Percentiles rank a stretch among this genome's conserved stretches.
Evolutionary conservation across 2,329 filamentous ascomycete genomes (phyloP).

Genomic region (Hymenoscyphus linearis): DNA sequence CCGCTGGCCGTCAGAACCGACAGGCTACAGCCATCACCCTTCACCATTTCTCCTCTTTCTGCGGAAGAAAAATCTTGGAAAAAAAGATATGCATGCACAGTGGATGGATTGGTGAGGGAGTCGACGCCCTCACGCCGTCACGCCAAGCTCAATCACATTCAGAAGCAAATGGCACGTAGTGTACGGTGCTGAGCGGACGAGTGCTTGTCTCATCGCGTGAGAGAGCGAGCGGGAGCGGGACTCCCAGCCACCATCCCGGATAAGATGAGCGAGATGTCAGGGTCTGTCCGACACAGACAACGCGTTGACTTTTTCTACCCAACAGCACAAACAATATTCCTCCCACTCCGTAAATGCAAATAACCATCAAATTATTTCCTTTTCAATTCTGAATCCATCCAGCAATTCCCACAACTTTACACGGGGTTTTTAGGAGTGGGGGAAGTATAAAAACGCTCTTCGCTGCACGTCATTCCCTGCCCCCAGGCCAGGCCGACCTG

Average conservation of each 20-base stretch:
- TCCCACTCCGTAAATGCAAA: neutral
- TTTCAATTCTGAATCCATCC: neutral
- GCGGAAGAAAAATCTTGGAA: constrained; percentile 3
- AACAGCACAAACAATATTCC: neutral
- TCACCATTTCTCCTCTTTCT: neutral
- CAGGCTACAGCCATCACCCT: neutral
- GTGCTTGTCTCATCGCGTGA: constrained; percentile 1
- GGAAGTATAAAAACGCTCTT: neutral
- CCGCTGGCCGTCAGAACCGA: constrained; percentile 4
- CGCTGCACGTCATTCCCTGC: constrained; percentile 6
- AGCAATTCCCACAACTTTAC: neutral
- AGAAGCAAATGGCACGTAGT: neutral
- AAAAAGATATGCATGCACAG: neutral
- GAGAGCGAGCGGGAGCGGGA: neutral
- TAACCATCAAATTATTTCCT: neutral
- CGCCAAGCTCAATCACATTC: neutral
- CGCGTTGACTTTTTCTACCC: neutral
- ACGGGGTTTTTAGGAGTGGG: neutral
- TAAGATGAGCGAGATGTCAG: neutral
- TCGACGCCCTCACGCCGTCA: too few relatives aligned
- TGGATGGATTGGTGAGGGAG: neutral
- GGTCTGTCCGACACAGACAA: neutral
- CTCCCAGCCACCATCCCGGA: neutral
- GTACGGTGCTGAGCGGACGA: too few relatives aligned
- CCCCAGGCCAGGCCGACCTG: constrained; percentile 1